Base-by-base conservation (phyloP, 1,284 basidiomycete genomes). In the Ceratobasidium sp. region DNA sequence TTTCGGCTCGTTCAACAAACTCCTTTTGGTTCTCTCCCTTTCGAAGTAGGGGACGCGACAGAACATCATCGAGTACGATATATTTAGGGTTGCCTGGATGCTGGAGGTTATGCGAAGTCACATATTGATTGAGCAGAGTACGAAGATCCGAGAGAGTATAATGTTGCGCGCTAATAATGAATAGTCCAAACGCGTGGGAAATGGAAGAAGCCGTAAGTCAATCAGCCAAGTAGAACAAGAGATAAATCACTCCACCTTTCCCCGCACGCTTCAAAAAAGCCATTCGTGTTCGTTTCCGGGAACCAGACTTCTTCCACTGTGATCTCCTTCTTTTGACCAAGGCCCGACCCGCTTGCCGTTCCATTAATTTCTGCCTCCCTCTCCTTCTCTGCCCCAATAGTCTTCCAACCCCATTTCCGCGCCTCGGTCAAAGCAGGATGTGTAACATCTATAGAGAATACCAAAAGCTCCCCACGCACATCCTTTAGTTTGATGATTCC, bases 401-500 rank as follows among this genome's bases (percentile, higher is more conserved):
- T 93, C 11, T 82, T 84, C 80, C 90, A 91, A 0, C 80, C 76
- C 69, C 69, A 72, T 24, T 48, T 72, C 9, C 69, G 80, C 78
- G 93, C 91, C 0, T 81, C 82, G 2, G 81, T 79, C 0, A 95
- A 87, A 17, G 88, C 86, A 0, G 88, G 85, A 80, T 96, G 93
- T 1, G 81, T 82, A 0, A 84, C 80, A 76, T 89, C 90, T n/a
- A 94, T 89, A 0, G 86, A 87, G 36, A 87, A 86, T 22, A 94
- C 83, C n/a, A 77, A 69, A 88, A 90, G 80, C 54, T 92, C 93
- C 0, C 89, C 87, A 76, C 91, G 90, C 17, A 85, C 85, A 60
- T 93, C 88, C 80, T 97, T 97, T 31, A 92, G 84, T 22, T 89
- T 89, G 36, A 97, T 78, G 19, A 96, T 80, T 0, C 88, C 88